phyloP scores from a whole-genome alignment of 2,329 filamentous ascomycete species.

The Aspergillus sp. region DNA sequence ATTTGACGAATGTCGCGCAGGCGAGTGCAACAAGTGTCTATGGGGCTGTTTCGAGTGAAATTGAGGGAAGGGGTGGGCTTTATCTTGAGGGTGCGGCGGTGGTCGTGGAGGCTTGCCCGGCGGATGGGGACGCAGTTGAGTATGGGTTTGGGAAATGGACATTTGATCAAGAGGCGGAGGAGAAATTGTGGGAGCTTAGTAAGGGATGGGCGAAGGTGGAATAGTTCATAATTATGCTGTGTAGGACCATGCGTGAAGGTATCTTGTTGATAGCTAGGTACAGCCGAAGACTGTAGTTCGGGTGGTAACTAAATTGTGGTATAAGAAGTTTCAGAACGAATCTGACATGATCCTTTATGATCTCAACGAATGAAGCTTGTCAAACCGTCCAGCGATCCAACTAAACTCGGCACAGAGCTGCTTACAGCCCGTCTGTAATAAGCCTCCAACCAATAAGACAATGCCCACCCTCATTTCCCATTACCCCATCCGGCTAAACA shows the following conservation, averaged over 20 bases:
- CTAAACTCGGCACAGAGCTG: background rate
- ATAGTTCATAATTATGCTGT: background rate
- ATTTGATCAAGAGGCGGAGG: background rate
- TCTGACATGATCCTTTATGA: background rate
- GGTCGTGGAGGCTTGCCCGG: background rate
- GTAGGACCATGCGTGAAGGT: background rate
- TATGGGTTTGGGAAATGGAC: constrained; percentile 8
- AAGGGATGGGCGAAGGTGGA: constrained; percentile 2
- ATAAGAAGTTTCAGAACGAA: background rate
- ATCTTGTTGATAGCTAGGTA: background rate
- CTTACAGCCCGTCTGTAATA: background rate
- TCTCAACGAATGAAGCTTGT: background rate
- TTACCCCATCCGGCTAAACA: background rate
- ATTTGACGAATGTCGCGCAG: constrained; percentile 41
- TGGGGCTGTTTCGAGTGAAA: constrained; percentile 40
- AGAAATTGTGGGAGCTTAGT: constrained; percentile 14
- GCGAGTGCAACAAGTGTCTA: constrained; percentile 47
- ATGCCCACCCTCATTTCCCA: background rate
- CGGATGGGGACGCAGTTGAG: background rate
- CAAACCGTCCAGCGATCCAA: background rate
- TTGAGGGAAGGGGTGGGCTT: constrained; percentile 37
- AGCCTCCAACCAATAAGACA: background rate
- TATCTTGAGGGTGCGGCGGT: constrained; percentile 30
- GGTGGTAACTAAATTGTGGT: background rate
- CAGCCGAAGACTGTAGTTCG: background rate